These are phyloP conservation scores for Penicillium sp. DNA, from an alignment of 2,329 filamentous ascomycete genomes.

Conservation along the genomic window DNA sequence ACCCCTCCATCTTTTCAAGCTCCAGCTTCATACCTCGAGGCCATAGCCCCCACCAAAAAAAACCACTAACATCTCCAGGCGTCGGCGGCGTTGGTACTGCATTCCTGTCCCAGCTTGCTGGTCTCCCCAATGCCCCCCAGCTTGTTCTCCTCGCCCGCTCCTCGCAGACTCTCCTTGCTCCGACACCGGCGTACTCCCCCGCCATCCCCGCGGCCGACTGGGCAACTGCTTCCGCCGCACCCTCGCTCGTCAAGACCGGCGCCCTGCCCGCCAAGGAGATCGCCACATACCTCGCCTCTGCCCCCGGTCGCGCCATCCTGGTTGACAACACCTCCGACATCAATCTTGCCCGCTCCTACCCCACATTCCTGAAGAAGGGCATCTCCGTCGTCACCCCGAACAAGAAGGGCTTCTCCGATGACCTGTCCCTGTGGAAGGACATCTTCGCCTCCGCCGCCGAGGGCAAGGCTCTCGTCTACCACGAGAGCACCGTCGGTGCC, in stretches of 20 bases:
- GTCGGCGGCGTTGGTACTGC: constrained; percentile 89
- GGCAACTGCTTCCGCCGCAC: constrained; percentile 60
- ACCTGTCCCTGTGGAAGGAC: constrained; percentile 76
- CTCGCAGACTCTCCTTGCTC: constrained; percentile 74
- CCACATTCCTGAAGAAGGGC: constrained; percentile 73
- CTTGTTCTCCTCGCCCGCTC: constrained; percentile 85
- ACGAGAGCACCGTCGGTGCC: constrained; percentile 92
- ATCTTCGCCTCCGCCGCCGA: constrained; percentile 73
- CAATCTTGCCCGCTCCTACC: constrained; percentile 79
- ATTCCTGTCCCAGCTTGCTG: constrained; percentile 80
- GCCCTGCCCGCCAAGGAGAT: constrained; percentile 66
- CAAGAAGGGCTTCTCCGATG: constrained; percentile 94
- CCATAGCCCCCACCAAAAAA: neutral
- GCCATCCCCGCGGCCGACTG: constrained; percentile 58
- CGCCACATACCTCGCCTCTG: constrained; percentile 72
- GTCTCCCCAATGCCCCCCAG: constrained; percentile 67
- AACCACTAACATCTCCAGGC: constrained; percentile 50
- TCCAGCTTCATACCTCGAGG: neutral
- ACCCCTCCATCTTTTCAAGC: constrained; percentile 3
- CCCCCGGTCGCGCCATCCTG: constrained; percentile 75
- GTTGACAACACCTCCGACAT: constrained; percentile 96
- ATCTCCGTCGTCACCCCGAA: constrained; percentile 94
- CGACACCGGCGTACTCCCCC: constrained; percentile 66
- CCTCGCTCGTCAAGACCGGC: constrained; percentile 53
- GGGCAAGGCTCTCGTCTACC: constrained; percentile 75